These are phyloP conservation scores for Pythium myriotylum DNA, from an alignment of 352 stramenopile genomes.

Conservation along the genomic window DNA sequence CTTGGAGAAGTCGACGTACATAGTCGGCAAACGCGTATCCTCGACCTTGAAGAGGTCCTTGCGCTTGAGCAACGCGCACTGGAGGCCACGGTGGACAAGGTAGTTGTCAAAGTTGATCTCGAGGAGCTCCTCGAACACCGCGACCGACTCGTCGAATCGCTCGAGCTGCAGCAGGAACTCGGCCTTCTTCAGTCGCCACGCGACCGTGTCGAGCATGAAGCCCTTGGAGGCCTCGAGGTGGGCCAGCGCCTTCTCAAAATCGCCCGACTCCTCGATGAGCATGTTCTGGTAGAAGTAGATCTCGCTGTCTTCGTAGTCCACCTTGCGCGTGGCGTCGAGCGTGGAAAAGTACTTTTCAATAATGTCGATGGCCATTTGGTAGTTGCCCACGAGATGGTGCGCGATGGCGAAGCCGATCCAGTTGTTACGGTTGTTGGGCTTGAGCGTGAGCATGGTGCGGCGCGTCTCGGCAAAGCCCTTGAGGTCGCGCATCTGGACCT, in stretches of 20 bases:
- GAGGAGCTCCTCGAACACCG: slow-evolving; percentile 74
- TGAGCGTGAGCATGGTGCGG: slow-evolving; percentile 92
- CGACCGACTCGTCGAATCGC: slow-evolving; percentile 64
- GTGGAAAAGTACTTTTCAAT: slow-evolving; percentile 96
- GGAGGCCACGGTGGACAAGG: slow-evolving; percentile 82
- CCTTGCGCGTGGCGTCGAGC: slow-evolving; percentile 53
- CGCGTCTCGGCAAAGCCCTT: slow-evolving; percentile 95
- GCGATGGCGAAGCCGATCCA: slow-evolving; percentile 97
- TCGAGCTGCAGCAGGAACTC: slow-evolving; percentile 69
- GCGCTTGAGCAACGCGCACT: slow-evolving; percentile 75
- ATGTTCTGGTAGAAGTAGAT: slow-evolving; percentile 96
- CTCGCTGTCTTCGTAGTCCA: slow-evolving; percentile 95
- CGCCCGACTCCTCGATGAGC: slow-evolving; percentile 90
- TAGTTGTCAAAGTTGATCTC: slow-evolving; percentile 93
- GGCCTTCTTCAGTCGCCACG: slow-evolving; percentile 78
- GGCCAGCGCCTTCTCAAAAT: slow-evolving; percentile 79
- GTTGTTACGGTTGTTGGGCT: slow-evolving; percentile 95
- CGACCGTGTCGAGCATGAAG: slow-evolving; percentile 74
- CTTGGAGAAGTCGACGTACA: slow-evolving; percentile 53
- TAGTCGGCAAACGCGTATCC: slow-evolving; percentile 45
- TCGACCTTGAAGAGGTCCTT: slow-evolving; percentile 54
- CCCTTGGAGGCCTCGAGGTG: slow-evolving; percentile 85
- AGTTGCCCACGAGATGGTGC: slow-evolving; percentile 94
- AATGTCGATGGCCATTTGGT: slow-evolving; percentile 93
- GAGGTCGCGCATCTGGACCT: slow-evolving; percentile 92